These are phyloP conservation scores for Ogataea trehalophila DNA, from an alignment of 805 yeast genomes.

Conservation along the genomic window DNA sequence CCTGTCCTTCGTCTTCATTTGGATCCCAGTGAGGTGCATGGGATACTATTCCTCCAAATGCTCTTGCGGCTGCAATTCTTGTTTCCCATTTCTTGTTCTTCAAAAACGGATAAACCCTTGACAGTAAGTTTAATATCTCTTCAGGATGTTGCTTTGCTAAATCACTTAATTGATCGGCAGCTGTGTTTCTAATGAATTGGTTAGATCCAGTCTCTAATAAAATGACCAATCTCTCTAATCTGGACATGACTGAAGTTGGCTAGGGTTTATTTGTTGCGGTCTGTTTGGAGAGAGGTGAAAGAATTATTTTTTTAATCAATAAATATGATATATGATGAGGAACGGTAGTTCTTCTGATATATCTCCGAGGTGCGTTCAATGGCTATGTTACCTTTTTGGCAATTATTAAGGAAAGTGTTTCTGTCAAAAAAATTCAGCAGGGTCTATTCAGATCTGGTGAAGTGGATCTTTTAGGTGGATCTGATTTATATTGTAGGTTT, in stretches of 20 bases:
- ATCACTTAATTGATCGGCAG: slow-evolving; percentile 95
- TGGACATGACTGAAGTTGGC: slow-evolving; percentile 21
- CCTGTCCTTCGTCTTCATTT: slow-evolving; percentile 32
- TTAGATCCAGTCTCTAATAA: slow-evolving; percentile 91
- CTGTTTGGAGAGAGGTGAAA: neutral
- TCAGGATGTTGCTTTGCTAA: slow-evolving; percentile 93
- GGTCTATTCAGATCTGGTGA: no score
- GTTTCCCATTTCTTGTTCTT: slow-evolving; percentile 92
- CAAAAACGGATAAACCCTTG: slow-evolving; percentile 87
- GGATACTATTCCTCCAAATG: slow-evolving; percentile 87
- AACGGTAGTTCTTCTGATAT: no score
- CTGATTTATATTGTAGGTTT: neutral
- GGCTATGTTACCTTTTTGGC: no score
- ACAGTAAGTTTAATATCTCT: slow-evolving; percentile 74
- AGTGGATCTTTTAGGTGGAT: no score
- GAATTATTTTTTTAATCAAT: neutral
- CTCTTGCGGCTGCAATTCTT: slow-evolving; percentile 88
- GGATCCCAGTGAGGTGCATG: slow-evolving; percentile 86
- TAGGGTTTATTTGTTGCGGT: neutral
- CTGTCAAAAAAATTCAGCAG: no score
- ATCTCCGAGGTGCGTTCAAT: no score
- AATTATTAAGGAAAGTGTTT: no score
- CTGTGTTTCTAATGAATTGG: slow-evolving; percentile 87
- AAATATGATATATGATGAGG: neutral
- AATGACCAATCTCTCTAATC: slow-evolving; percentile 33